Evolutionary conservation across 1,284 basidiomycete species (phyloP), one percentile per base, ranked within the genome.

Genomic region (Boletus mariae): DNA sequence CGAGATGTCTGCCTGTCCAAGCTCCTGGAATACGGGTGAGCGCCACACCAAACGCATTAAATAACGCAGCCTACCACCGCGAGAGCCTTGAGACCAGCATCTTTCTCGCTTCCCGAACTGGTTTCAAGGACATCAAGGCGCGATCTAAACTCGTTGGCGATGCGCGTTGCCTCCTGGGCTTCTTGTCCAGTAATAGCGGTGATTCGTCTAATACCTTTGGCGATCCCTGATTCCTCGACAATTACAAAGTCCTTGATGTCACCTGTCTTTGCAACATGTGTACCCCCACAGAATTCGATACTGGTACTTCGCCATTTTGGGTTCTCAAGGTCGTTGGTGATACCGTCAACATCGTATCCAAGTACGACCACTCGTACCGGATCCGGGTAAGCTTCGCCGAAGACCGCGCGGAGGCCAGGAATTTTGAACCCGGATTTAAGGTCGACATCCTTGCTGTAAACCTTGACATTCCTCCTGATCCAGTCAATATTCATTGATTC

Each of bases 211-310:
- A 98, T 96, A 41, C 96, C 96, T 77, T 98, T 99, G 29, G 96
- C 97, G 61, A 99, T 99, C 45, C 95, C 95, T 7, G 90, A 90
- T 72, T 99, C 97, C 68, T 99, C 96, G 28, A 84, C 87, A 59
- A 99, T 89, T 49, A 97, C 87, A 68, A 99, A 90, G 67, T 92
- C 86, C 71, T 94, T 93, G 78, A 99, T 99, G 61, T 96, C 94
- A 26, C 94, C 93, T 0, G 96, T 99, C 73, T 89, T 91, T 28
- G 84, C 81, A 51, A 99, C 97, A 69, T 99, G 96, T 0, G 97
- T 99, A 71, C 96, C 96, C 73, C 96, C 96, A 71, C 96, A 99
- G 69, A 99, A 97, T 73, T 99, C 97, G 61, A 97, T 83, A 70
- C 91, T 94, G 8, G 95, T 97, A 26, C 73, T 74, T 44, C 89